Percentiles rank a stretch among this genome's conserved stretches.
Conservation (phyloP, 352 stramenopile genomes). For the Elongisporangium prolatum region DNA sequence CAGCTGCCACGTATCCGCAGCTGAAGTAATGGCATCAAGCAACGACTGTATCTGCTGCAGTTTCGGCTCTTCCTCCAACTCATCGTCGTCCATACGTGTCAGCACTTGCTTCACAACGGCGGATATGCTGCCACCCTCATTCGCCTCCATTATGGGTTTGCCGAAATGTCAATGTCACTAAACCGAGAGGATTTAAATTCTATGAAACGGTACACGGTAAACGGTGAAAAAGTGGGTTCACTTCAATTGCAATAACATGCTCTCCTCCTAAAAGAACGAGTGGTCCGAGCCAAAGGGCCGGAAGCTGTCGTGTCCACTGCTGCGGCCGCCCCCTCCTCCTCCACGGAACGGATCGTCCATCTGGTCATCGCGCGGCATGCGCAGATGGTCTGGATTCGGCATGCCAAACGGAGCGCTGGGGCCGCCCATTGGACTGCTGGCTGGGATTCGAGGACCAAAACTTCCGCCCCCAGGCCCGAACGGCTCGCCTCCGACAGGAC, state of each 20-base stretch:
- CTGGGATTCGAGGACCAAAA: conserved; percentile 21
- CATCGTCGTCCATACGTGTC: not conserved
- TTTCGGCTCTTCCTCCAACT: not conserved
- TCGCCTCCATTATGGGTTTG: not conserved
- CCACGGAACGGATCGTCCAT: conserved; percentile 45
- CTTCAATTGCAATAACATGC: not conserved
- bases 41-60: not conserved
- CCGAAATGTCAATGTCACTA: not conserved
- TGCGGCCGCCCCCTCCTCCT: conserved; percentile 21
- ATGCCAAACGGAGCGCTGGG: conserved; percentile 69
- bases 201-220: not conserved
- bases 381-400: conserved; percentile 73
- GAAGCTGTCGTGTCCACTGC: conserved; percentile 12
- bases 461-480: conserved; percentile 38
- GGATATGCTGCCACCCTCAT: not conserved
- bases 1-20: not conserved
- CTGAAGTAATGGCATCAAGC: not conserved
- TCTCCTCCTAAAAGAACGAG: conserved; percentile 47
- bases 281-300: conserved; percentile 62
- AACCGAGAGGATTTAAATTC: not conserved
- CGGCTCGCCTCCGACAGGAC: conserved; percentile 43
- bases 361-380: conserved; percentile 66
- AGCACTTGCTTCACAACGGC: not conserved
- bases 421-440: conserved; percentile 13
- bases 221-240: not conserved